phyloP scores from a whole-genome alignment of 2,329 filamentous ascomycete species.

The Dothistroma pini region DNA sequence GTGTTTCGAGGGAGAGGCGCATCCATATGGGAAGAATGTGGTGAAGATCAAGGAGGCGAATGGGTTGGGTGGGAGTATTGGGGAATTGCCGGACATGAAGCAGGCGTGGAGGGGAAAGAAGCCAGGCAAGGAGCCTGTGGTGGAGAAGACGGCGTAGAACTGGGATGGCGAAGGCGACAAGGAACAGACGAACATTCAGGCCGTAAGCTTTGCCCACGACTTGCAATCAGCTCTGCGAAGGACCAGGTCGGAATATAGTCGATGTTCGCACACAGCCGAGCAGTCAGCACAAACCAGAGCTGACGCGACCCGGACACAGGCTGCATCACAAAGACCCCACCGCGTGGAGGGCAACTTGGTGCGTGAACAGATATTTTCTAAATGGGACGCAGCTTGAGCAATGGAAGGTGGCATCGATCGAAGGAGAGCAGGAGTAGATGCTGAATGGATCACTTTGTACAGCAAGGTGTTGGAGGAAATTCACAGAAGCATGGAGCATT shows the following conservation, averaged over 20 bases:
- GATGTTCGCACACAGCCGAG: too few relatives aligned
- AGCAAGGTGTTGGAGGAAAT: not conserved
- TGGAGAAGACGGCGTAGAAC: not conserved
- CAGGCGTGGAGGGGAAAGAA: conserved; percentile 28
- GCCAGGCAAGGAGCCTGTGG: not conserved
- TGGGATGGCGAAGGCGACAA: not conserved
- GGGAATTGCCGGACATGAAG: conserved; percentile 38
- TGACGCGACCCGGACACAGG: too few relatives aligned
- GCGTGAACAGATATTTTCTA: too few relatives aligned
- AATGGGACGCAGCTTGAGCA: too few relatives aligned
- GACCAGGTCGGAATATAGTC: too few relatives aligned
- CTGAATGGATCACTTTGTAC: not conserved
- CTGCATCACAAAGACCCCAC: too few relatives aligned
- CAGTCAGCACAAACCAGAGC: too few relatives aligned
- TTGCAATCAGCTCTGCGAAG: too few relatives aligned
- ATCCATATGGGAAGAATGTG: conserved; percentile 90
- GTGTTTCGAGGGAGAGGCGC: conserved; percentile 84
- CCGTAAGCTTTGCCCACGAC: not conserved
- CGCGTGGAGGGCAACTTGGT: too few relatives aligned
- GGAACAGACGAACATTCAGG: not conserved
- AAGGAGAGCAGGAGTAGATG: too few relatives aligned
- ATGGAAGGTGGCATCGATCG: too few relatives aligned
- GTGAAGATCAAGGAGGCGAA: conserved; percentile 57
- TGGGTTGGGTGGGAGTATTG: conserved; percentile 20
- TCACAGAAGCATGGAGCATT: not conserved